Evolutionary conservation across 1,284 basidiomycete genomes (phyloP).

Genomic region (Sporisorium exsertum): DNA sequence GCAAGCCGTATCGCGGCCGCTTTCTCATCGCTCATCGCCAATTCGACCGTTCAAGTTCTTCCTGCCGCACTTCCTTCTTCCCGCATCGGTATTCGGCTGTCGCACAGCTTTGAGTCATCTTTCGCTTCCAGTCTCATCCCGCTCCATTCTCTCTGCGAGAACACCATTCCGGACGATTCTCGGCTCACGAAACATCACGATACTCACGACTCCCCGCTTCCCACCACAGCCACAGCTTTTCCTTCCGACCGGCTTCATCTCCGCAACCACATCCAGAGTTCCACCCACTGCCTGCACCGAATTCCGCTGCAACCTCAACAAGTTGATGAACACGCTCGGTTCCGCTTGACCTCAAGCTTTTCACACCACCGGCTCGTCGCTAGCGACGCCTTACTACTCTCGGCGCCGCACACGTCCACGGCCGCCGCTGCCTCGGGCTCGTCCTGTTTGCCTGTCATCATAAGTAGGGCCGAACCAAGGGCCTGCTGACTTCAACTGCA

Average conservation of each 20-base stretch:
- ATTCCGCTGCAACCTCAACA: neutral
- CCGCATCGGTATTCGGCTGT: too few relatives aligned
- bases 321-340: slow-evolving; percentile 1
- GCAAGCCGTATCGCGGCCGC: neutral
- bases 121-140: neutral
- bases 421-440: neutral
- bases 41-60: too few relatives aligned
- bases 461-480: neutral
- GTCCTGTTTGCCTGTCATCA: neutral
- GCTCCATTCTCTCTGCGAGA: neutral
- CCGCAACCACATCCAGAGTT: neutral
- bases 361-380: neutral
- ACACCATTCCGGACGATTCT: neutral
- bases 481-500: neutral
- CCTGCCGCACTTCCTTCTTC: neutral
- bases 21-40: neutral
- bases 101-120: neutral
- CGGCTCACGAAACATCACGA: slow-evolving; percentile 28
- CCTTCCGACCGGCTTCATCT: neutral
- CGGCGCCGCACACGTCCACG: neutral
- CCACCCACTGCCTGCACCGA: neutral
- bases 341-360: neutral
- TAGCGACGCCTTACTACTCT: neutral
- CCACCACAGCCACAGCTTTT: neutral
- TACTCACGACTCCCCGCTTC: slow-evolving; percentile 22